These are phyloP conservation scores for Aureobasidium namibiae DNA, from an alignment of 2,329 filamentous ascomycete genomes.

Conservation along the genomic window DNA sequence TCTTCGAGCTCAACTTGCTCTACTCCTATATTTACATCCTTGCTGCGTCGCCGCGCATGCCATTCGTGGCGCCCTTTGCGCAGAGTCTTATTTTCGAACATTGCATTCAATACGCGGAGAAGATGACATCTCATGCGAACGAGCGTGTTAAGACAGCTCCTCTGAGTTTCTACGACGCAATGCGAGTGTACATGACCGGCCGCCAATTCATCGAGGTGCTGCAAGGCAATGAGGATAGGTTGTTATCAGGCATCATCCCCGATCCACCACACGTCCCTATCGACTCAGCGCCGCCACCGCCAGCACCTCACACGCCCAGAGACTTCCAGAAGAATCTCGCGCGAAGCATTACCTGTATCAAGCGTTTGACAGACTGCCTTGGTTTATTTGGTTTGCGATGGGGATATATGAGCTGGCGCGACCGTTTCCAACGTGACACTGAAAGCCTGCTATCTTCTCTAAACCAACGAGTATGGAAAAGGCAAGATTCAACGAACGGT, in stretches of 20 bases:
- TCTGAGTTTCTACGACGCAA: conserved; percentile 79
- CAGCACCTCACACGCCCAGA: conserved; percentile 25
- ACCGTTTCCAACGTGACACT: conserved; percentile 40
- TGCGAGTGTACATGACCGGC: conserved; percentile 68
- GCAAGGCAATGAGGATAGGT: conserved; percentile 42
- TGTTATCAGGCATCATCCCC: conserved; percentile 33
- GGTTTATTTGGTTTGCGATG: conserved; percentile 40
- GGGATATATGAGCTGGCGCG: conserved; percentile 43
- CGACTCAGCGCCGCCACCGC: conserved; percentile 26
- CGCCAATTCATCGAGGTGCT: conserved; percentile 50
- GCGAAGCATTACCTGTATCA: conserved; percentile 39
- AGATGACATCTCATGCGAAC: conserved; percentile 60
- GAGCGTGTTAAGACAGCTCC: conserved; percentile 55
- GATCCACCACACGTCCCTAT: conserved; percentile 33
- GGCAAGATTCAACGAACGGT: conserved; percentile 14
- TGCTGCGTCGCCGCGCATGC: conserved; percentile 67
- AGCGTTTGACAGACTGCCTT: conserved; percentile 38
- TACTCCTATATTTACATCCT: conserved; percentile 90
- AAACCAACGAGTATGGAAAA: conserved; percentile 29
- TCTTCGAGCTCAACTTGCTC: conserved; percentile 80
- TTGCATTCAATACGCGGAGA: conserved; percentile 70
- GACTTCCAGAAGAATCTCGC: conserved; percentile 27
- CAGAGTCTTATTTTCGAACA: conserved; percentile 80
- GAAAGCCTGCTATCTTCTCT: conserved; percentile 33
- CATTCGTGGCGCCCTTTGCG: conserved; percentile 65